These are phyloP conservation scores for Ogataea trehaloabstinens DNA, from an alignment of 805 yeast species.

Conservation along the genomic window DNA sequence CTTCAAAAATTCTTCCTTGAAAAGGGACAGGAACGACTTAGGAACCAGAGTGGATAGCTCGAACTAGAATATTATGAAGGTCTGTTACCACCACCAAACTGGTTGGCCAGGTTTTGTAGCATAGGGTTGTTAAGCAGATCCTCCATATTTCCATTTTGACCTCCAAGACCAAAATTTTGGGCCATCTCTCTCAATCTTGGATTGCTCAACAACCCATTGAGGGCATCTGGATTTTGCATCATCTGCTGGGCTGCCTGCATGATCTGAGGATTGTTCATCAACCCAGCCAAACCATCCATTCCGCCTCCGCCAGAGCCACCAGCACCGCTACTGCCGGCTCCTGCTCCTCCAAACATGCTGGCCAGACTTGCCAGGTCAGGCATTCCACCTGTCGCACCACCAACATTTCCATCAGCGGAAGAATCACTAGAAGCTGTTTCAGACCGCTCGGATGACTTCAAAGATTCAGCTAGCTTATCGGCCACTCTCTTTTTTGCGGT, in stretches of 20 bases:
- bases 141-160: constrained; percentile 45
- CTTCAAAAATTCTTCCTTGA: constrained; percentile 18
- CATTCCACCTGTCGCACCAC: constrained; percentile 50
- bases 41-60: not conserved
- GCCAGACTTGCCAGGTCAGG: constrained; percentile 69
- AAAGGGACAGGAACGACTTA: constrained; percentile 15
- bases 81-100: constrained; percentile 62
- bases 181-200: constrained; percentile 87
- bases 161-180: constrained; percentile 66
- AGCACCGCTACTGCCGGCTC: constrained; percentile 68
- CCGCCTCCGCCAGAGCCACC: constrained; percentile 62
- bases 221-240: constrained; percentile 82
- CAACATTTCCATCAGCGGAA: constrained; percentile 26
- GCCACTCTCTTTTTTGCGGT: constrained; percentile 88
- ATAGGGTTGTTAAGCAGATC: constrained; percentile 81
- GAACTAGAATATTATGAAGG: constrained; percentile 5
- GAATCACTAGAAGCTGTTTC: constrained; percentile 22
- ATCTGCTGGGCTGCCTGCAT: constrained; percentile 85
- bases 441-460: constrained; percentile 30
- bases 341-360: constrained; percentile 55
- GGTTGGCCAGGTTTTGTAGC: constrained; percentile 67
- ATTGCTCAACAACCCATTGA: constrained; percentile 71
- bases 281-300: constrained; percentile 61
- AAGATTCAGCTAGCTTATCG: constrained; percentile 56
- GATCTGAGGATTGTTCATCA: constrained; percentile 88